Evolutionary conservation across 2,329 filamentous ascomycete genomes (phyloP), one percentile per base, ranked within the genome.

Genomic region (Moelleriella libera): DNA sequence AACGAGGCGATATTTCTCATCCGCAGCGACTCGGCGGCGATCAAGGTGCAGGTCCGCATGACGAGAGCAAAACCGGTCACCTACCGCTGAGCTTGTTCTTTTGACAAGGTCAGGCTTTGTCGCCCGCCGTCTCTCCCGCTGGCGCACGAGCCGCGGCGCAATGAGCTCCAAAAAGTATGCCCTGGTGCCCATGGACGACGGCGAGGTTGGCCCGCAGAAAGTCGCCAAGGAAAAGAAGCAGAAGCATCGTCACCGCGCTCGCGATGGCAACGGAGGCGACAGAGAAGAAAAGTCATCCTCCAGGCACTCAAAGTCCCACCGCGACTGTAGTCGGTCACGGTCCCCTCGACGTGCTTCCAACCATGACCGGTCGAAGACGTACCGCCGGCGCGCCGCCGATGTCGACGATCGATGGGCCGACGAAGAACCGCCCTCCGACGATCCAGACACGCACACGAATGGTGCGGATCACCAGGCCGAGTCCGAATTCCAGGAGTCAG

Each of bases 361-460:
- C 7, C 52, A 47, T 31, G 60, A 58, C 30, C 64, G 61, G 12
- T 60, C 67, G 2, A 72, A 68, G 50, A 62, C 67, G 30, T 68
- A 70, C 48, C 67, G 65, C 48, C 68, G 58, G 59, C 62, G 63
- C 60, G 62, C 66, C 53, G 51, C 62, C 34, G 77, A 85, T 52
- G 82, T 83, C 53, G 83, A 88, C 44, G 83, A 88, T 57, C 71
- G 85, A 47, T 94, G 88, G 87, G 87, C 81, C 1, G 86, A 92
- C 55, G 84, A 89, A 58, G 84, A 86, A 55, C 68, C 69, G 30
- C 60, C 63, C 0, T 69, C 72, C 0, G 67, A 68, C 12, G 58
- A 54, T 5, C 60, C 62, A 5, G 68, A 66, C 31, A 41, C 44
- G 9, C 12, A 28, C 7, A 63, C 65, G 9, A 64, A 66, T 9